A percentile compares a stretch with the other conserved stretches of the same genome.
phyloP scores from a whole-genome alignment of 768 basidiomycete species.

The Serendipita sp. region DNA sequence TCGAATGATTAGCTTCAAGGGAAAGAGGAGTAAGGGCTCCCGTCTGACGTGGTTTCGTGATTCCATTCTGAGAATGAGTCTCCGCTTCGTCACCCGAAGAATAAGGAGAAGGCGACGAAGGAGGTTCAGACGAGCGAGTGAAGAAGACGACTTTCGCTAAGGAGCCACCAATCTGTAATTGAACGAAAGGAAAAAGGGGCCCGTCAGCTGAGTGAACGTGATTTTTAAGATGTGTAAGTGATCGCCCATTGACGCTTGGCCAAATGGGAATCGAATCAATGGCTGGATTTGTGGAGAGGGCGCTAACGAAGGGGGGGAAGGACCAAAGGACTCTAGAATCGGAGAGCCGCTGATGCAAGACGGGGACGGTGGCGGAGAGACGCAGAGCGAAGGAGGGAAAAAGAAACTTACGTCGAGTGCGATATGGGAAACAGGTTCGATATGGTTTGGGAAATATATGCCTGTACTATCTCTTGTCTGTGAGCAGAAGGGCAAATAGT shows the following conservation, averaged over 20 bases:
- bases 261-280: neutral
- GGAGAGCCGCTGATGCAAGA: neutral
- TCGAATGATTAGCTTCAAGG: constrained; percentile 34
- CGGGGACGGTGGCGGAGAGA: neutral
- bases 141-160: constrained; percentile 98
- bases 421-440: constrained; percentile 93
- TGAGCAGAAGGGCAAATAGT: constrained; percentile 7
- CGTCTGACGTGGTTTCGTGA: constrained; percentile 24
- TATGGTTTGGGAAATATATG: constrained; percentile 94
- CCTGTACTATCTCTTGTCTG: constrained; percentile 88
- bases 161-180: constrained; percentile 77
- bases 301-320: neutral
- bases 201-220: neutral
- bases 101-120: constrained; percentile 44
- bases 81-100: neutral
- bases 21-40: constrained; percentile 75
- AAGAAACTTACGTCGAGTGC: constrained; percentile 74
- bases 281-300: neutral
- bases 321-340: neutral
- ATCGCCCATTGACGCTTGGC: neutral
- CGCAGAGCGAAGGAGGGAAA: neutral
- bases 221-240: neutral
- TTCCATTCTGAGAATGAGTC: neutral
- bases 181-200: neutral
- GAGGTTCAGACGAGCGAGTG: constrained; percentile 78